Evolutionary conservation across 352 stramenopile species (phyloP), one percentile per base, ranked within the genome.

Genomic region (Blastocystis sp.): DNA sequence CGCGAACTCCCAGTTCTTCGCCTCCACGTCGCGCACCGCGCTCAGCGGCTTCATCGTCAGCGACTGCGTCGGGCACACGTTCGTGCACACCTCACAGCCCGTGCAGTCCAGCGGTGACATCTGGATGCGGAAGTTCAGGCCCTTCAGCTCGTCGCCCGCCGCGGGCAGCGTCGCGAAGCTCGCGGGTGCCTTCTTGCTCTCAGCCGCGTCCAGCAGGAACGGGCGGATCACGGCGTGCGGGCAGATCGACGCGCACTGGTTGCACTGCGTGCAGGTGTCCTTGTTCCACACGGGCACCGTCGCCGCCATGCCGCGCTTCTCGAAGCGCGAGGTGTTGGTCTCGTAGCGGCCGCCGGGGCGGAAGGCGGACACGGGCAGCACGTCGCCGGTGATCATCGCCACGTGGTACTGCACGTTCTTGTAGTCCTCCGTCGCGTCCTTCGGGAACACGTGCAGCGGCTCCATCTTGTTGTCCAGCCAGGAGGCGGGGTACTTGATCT

Each of bases 41-140:
- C 90, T 92, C n/a, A 79, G 42, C n/a, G 28, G 91, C 62, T 90
- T 65, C 54, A 93, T 84, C 68, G 91, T 90, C 82, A 92, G 92
- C 11, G 91, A 90, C 59, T 87, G 64, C 90, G 92, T 91, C n/a
- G 91, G 91, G 59, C 91, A 93, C 28, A 90, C 91, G 63, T 92
- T 90, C 14, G 91, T 89, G 48, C 91, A 93, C 52, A 91, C 91
- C 89, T 90, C 92, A 60, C 91, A 93, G 34, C 91, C 91, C 52
- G 91, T 93, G 76, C 91, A 93, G 80, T 93, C 91, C 54, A 93
- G 87, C 21, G 90, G 89, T 7, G 91, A 93, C 76, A 92, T 89
- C 87, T 91, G 89, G 38, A 93, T 62, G 6, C 90, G 89, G 76
- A 92, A 93, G 78, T 90, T 57, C 68, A 92, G 92, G 2, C 91